Conservation (phyloP, 208 protist genomes). For the Tritrichomonas foetus region DNA sequence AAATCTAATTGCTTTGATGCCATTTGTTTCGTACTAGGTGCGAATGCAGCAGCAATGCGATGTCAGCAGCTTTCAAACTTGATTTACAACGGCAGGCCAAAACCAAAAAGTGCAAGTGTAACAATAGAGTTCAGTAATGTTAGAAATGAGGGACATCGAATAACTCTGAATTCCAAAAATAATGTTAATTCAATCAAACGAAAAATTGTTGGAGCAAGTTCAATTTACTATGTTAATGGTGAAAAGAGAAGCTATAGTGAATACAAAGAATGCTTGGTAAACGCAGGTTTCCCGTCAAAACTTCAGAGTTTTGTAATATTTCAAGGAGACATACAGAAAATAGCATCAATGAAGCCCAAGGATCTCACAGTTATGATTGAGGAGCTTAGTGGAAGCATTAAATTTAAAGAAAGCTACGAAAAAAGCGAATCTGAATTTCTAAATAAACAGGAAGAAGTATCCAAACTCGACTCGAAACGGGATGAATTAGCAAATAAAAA, state of each 20-base stretch:
- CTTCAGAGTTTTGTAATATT: not conserved
- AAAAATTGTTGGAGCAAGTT: not conserved
- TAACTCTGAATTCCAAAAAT: too few relatives aligned
- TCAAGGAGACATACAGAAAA: not conserved
- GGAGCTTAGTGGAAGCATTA: not conserved
- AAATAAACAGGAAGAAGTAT: not conserved
- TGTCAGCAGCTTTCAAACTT: not conserved
- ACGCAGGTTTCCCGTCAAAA: not conserved
- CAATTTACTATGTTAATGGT: not conserved
- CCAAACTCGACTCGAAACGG: not conserved
- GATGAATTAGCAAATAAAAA: not conserved
- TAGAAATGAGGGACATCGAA: too few relatives aligned
- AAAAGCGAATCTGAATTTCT: not conserved
- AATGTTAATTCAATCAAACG: not conserved
- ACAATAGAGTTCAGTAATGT: not conserved
- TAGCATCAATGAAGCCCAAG: not conserved
- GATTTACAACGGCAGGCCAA: not conserved
- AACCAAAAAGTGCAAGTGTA: not conserved
- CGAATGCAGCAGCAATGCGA: not conserved
- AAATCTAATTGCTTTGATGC: slow-evolving; percentile 38
- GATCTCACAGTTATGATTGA: not conserved
- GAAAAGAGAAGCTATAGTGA: not conserved
- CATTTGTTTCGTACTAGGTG: not conserved
- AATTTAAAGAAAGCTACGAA: not conserved
- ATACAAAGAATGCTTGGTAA: not conserved